These are phyloP conservation scores for Dacryopinax primogenitus DNA, from an alignment of 768 basidiomycete genomes.

Conservation along the genomic window DNA sequence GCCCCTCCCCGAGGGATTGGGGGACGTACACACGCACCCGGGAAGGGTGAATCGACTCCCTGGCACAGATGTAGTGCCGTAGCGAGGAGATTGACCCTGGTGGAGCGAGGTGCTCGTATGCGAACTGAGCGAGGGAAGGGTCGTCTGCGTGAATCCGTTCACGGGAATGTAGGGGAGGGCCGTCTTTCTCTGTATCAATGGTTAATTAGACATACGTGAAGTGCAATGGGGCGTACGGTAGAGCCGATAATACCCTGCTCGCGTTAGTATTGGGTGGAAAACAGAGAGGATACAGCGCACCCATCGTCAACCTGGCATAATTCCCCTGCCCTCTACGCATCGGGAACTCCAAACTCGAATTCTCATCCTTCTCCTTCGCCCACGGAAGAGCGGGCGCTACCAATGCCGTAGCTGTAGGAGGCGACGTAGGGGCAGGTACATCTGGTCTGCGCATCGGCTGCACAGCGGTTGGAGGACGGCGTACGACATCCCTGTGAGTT, in stretches of 20 bases:
- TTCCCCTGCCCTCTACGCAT: slow-evolving; percentile 2
- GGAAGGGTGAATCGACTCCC: not conserved
- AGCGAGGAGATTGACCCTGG: not conserved
- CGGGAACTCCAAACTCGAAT: not conserved
- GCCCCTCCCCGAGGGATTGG: not conserved
- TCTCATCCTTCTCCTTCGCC: not conserved
- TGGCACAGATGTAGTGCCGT: not conserved
- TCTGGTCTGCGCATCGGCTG: too few species aligned
- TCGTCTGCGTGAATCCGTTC: not conserved
- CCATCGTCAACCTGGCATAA: not conserved
- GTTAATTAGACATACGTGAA: not conserved
- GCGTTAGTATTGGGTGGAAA: not conserved
- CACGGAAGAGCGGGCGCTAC: not conserved
- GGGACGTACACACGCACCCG: not conserved
- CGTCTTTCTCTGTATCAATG: not conserved
- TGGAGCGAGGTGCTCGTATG: not conserved
- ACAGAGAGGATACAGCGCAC: not conserved
- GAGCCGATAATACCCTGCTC: not conserved
- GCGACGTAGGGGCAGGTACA: too few species aligned
- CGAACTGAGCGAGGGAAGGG: not conserved
- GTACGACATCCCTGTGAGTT: too few species aligned
- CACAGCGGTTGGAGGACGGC: too few species aligned
- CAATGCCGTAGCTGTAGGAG: too few species aligned
- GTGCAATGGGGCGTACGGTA: not conserved
- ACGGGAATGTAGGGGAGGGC: not conserved